Evolutionary conservation across 768 basidiomycete genomes (phyloP), one percentile per base, ranked within the genome.

Genomic region (Naganishia randhawae): DNA sequence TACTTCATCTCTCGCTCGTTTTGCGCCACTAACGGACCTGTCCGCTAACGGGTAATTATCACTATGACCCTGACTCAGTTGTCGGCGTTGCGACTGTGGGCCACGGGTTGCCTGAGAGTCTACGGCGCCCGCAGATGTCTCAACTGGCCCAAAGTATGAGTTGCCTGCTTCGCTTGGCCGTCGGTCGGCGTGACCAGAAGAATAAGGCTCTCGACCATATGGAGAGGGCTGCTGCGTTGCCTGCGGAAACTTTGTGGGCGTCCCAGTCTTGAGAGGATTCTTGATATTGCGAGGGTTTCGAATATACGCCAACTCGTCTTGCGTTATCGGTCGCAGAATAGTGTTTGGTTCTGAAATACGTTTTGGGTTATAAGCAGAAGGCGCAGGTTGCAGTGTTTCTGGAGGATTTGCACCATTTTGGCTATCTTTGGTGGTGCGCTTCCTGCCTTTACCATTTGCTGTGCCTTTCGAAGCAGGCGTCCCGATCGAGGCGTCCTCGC

Each of bases 241-340:
- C 19, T 25, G 9, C n/a, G n/a, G 37, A 41, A 61, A 61, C 37
- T 42, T 61, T 27, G 37, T 41, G 22, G 57, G 37, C 7, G 37
- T 35, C 6, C 57, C 57, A 13, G 37, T 61, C 57, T 61, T 61
- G 29, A 61, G 37, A 17, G 63, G 63, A 19, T 64, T 64, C 50
- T 51, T 64, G 31, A 51, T 50, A 33, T 64, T 64, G 22, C 63
- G 42, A 22, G 45, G 63, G 63, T 64, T 33, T 27, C 63, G 41
- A 45, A 50, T 50, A 31, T 50, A 64, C 45, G 45, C 42, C 22
- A 64, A 31, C n/a, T 64, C 63, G 63, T 64, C 63, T 22, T 33
- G 29, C 31, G 42, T 50, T 6, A 64, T 48, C 27, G 63, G 63
- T 8, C 33, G 22, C 13, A 64, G 45, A 7, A 64, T 33, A 4